Evolutionary conservation across 2,329 filamentous ascomycete genomes (phyloP), one percentile per base, ranked within the genome.

Genomic region (Colletotrichum godetiae): DNA sequence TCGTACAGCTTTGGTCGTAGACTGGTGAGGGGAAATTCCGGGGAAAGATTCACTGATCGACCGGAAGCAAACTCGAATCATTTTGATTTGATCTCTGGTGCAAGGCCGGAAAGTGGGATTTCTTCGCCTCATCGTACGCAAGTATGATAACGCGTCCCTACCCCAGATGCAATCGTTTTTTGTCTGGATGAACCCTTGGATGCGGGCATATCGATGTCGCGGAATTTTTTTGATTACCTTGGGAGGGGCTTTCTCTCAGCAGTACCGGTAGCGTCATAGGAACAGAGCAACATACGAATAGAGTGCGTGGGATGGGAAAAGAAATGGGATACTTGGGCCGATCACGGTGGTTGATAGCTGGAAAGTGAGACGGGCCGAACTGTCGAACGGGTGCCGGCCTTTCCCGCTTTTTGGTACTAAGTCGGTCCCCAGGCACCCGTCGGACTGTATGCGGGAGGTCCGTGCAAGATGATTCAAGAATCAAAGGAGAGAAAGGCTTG

Each of bases 311-410:
- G 13, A 68, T 52, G 22, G 27, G 27, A 27, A 27, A 53, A 24
- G n/a, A 63, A 55, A n/a, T 59, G 53, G 66, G 67, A 37, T 42
- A 42, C 60, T 66, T 73, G 56, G 42, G 29, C 60, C 56, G 67
- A 73, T 70, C 65, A 56, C 49, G 60, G 70, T 70, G 55, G 67
- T 57, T 35, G n/a, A 61, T 37, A 42, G 37, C 2, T 27, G 27
- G 27, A 27, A 8, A 37, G 55, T 61, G 60, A 64, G 66, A 65
- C 55, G 60, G 61, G 67, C 56, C 56, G 60, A 57, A 15, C 12
- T 42, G 53, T 69, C 46, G 61, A 61, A 49, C 71, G 71, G 42
- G 66, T 73, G 29, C 71, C 60, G 71, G 60, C 31, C 29, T 49
- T 49, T 60, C 55, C 71, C 71, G 67, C 60, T 60, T 70, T 65